Base-by-base conservation (phyloP, 2,329 filamentous ascomycete species). In the Fusarium sp. region DNA sequence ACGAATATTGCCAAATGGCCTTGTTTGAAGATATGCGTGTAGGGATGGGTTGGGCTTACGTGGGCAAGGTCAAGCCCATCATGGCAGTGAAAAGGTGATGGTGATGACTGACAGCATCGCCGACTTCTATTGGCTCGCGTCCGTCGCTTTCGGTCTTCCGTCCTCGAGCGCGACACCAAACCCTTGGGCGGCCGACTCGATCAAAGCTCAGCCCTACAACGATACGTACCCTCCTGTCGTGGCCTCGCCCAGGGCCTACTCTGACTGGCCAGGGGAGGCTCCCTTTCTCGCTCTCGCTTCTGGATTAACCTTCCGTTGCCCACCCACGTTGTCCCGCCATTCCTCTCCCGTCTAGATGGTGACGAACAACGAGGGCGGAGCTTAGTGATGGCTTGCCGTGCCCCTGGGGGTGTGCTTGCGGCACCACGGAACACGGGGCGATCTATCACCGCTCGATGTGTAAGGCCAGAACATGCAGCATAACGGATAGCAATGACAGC, bases 121-220 rank as follows among this genome's bases (percentile, higher is more conserved):
- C 30, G 7, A 3, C 43, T 32, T 35, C 67, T 14, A 77, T 76
- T 77, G 72, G 72, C 23, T 69, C 59, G 62, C 69, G 63, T 41
- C 56, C 18, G 35, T 67, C 68, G 34, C 66, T 45, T 64, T 76
- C 64, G 74, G 62, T 73, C 48, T 66, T 65, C 61, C 27, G 54
- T 45, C 11, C 43, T 45, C 45, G 37, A 65, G 34, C n/a, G 50
- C 71, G 69, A 73, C 62, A 66, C 35, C 56, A 66, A 66, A 50
- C 32, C 20, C 60, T 58, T 41, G 63, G 50, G 67, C 71, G 71
- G 73, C 69, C 63, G 68, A 70, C 68, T 61, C 35, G 58, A 48
- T 48, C 14, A 48, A 48, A 74, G 56, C 74, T 76, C 74, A 76
- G 74, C 74, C 74, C 74, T 76, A 76, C 64, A 32, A 69, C 57